These are phyloP conservation scores for Ceratopteris richardii DNA, from an alignment of 75 land plant species.

Conservation along the genomic window DNA sequence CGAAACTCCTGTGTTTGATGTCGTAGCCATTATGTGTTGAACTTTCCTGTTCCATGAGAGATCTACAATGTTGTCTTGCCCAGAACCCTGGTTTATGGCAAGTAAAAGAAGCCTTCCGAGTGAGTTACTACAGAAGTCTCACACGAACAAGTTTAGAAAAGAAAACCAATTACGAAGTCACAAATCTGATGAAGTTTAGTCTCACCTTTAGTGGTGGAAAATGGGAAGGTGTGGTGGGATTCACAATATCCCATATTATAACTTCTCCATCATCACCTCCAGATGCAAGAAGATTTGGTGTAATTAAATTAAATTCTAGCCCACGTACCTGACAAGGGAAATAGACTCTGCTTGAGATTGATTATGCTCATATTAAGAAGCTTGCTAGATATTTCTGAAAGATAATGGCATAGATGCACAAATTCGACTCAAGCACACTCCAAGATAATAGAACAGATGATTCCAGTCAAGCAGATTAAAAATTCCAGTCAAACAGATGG, in stretches of 20 bases:
- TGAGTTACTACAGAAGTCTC: no score
- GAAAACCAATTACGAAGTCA: background rate
- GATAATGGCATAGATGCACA: no score
- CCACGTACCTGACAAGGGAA: constrained; percentile 79
- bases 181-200: background rate
- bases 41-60: constrained; percentile 92
- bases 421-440: no score
- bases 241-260: constrained; percentile 75
- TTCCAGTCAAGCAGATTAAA: no score
- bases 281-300: constrained; percentile 89
- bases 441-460: no score
- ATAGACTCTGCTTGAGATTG: no score
- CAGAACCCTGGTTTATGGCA: constrained; percentile 29
- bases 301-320: constrained; percentile 58
- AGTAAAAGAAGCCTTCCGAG: constrained; percentile 1
- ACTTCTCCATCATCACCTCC: constrained; percentile 93
- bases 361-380: no score
- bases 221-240: constrained; percentile 48
- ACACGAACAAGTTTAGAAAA: no score
- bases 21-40: constrained; percentile 72
- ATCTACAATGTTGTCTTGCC: constrained; percentile 66
- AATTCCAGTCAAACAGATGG: no score
- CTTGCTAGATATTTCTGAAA: no score
- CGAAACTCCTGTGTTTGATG: constrained; percentile 76
- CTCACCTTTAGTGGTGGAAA: constrained; percentile 76